A percentile compares a stretch with the other conserved stretches of the same genome.
Evolutionary conservation across 148 eudicot genomes (phyloP).

Genomic region (Fagopyrum esculentum): DNA sequence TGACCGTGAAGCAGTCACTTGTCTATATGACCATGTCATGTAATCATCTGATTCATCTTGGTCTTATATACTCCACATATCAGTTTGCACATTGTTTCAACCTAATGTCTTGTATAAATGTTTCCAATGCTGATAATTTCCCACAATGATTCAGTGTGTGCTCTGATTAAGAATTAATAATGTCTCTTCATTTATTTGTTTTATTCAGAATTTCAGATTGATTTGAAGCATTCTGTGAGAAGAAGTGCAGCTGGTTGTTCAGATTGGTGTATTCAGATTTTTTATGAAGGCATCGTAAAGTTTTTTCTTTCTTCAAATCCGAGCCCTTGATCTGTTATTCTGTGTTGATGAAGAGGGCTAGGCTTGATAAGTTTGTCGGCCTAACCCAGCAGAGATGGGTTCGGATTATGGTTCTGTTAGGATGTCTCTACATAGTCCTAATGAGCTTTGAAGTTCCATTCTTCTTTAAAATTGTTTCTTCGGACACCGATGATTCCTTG

Average conservation of each 20-base stretch:
- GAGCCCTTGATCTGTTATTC: not conserved
- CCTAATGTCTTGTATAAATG: not conserved
- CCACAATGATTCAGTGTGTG: not conserved
- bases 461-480: constrained; percentile 34
- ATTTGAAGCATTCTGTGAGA: constrained; percentile 18
- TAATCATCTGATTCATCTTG: not conserved
- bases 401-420: constrained; percentile 42
- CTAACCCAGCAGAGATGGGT: constrained; percentile 45
- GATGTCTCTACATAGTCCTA: constrained; percentile 42
- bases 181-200: not conserved
- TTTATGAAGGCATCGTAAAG: not conserved
- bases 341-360: constrained; percentile 29
- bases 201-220: not conserved
- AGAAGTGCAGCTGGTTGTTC: constrained; percentile 14
- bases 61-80: not conserved
- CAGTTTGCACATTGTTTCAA: not conserved
- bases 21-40: not conserved
- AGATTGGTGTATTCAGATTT: not conserved
- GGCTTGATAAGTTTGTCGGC: constrained; percentile 40
- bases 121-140: not conserved
- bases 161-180: not conserved
- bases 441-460: constrained; percentile 61
- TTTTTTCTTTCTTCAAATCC: not conserved
- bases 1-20: not conserved
- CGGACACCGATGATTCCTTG: constrained; percentile 24